Conservation (phyloP, 1,284 basidiomycete species). For the Sporisorium iseilematis-ciliati region DNA sequence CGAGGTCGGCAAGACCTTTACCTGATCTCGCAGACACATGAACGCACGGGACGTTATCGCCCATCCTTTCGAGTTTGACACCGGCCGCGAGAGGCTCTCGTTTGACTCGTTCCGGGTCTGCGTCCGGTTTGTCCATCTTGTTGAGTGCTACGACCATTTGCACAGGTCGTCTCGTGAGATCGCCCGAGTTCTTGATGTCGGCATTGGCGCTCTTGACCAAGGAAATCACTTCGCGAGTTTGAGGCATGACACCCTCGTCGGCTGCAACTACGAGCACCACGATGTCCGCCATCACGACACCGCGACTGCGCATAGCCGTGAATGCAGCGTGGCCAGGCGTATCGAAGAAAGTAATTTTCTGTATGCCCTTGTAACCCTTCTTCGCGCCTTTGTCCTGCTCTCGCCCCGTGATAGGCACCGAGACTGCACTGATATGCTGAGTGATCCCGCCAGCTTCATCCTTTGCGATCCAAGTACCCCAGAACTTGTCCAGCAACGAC, state of each 20-base stretch:
- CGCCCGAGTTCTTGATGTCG: constrained; percentile 81
- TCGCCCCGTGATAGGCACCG: constrained; percentile 77
- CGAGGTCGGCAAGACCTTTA: constrained; percentile 83
- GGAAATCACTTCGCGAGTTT: constrained; percentile 86
- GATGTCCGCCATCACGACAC: constrained; percentile 94
- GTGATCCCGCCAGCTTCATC: constrained; percentile 98
- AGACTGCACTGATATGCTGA: constrained; percentile 98
- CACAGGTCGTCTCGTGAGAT: constrained; percentile 66
- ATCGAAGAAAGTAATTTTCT: constrained; percentile 93
- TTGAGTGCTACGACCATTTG: constrained; percentile 66
- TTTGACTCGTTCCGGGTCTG: constrained; percentile 77
- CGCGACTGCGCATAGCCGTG: constrained; percentile 95
- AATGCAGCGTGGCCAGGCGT: constrained; percentile 99
- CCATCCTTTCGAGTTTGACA: constrained; percentile 87
- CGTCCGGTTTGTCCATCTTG: constrained; percentile 65
- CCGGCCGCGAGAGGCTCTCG: constrained; percentile 82
- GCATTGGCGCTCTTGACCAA: constrained; percentile 83
- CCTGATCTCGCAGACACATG: constrained; percentile 90
- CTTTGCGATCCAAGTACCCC: constrained; percentile 88
- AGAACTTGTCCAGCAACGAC: constrained; percentile 91
- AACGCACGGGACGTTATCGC: constrained; percentile 91
- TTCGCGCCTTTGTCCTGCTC: constrained; percentile 44
- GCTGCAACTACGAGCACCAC: constrained; percentile 96
- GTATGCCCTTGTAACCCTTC: constrained; percentile 65
- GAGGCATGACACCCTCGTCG: constrained; percentile 98